phyloP scores from a whole-genome alignment of 805 yeast genomes.

The Candida easanensis region DNA sequence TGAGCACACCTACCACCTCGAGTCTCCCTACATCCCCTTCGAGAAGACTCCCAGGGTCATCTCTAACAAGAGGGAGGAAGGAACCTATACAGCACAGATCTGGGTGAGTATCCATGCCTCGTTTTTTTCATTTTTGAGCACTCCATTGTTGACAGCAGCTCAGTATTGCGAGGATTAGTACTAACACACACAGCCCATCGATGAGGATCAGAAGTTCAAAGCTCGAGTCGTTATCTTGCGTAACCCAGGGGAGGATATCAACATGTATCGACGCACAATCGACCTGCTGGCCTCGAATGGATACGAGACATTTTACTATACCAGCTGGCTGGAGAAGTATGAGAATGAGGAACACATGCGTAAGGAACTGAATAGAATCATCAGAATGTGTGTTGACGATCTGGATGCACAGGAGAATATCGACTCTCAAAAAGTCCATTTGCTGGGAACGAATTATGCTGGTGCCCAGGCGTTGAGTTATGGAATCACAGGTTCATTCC shows the following conservation, averaged over 20 bases:
- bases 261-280: slow-evolving; percentile 16
- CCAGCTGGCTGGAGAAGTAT: slow-evolving; percentile 9
- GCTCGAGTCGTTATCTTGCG: slow-evolving; percentile 22
- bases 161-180: slow-evolving; percentile 7
- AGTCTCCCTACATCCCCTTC: slow-evolving; percentile 15
- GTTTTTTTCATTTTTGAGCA: neutral
- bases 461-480: slow-evolving; percentile 19
- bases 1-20: slow-evolving; percentile 3
- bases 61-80: slow-evolving; percentile 20
- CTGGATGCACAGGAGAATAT: slow-evolving; percentile 8
- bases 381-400: slow-evolving; percentile 21
- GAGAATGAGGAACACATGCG: slow-evolving; percentile 12
- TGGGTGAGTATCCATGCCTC: slow-evolving; percentile 21
- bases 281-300: slow-evolving; percentile 17
- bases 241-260: slow-evolving; percentile 20
- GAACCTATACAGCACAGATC: slow-evolving; percentile 26
- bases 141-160: no score
- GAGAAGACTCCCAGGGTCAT: slow-evolving; percentile 15
- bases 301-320: slow-evolving; percentile 20
- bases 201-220: slow-evolving; percentile 13
- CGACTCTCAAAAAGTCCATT: slow-evolving; percentile 10
- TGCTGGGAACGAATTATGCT: slow-evolving; percentile 17
- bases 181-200: slow-evolving; percentile 13
- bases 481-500: slow-evolving; percentile 19
- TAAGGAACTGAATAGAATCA: slow-evolving; percentile 18